Evolutionary conservation across 345 rosid species (phyloP), one percentile per base, ranked within the genome.

Genomic region (Euclidium syriacum): DNA sequence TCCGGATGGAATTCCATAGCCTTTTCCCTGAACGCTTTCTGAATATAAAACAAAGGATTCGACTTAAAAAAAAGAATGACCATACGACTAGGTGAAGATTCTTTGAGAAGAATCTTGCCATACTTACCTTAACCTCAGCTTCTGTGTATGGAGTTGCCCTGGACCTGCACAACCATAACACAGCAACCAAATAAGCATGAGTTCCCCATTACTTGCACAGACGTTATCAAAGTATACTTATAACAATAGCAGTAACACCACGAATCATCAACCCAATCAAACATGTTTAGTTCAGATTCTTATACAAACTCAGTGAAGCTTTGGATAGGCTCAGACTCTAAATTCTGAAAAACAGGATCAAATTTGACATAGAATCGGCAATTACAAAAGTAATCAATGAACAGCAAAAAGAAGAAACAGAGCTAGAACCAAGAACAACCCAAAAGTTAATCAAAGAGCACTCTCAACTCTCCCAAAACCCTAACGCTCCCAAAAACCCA

Each of bases 1-100:
- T 94, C 97, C 0, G 99, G 99, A 67, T 94, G 99, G 54, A 90
- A 90, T 63, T 87, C 83, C 88, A 77, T 78, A 34, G 97, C 97
- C 73, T 90, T 90, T 32, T 73, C 68, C 80, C 97, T 81, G 77
- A 90, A 94, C 29, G 99, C 97, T 7, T 80, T 83, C 99, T 89
- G 88, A 77, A 36, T 12, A n/a, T 26, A 32, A 40, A 60, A 32
- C 35, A 19, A 6, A n/a, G n/a, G n/a, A 64, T 42, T 18, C 59
- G 8, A 62, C 35, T 40, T 39, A 14, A 8, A 27, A 2, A 14
- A 52, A 58, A 34, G 17, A 39, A 53, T 11, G 55, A 29, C 24
- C 25, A 14, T 18, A 0, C 26, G 3, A 48, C 20, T 35, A 16
- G 10, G 38, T 3, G 29, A 60, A 29, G 18, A 27, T 19, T 53